A percentile compares a stretch with the other conserved stretches of the same genome.
Conservation (phyloP, 1,139 yeast species). For the Kluyveromyces sp. region DNA sequence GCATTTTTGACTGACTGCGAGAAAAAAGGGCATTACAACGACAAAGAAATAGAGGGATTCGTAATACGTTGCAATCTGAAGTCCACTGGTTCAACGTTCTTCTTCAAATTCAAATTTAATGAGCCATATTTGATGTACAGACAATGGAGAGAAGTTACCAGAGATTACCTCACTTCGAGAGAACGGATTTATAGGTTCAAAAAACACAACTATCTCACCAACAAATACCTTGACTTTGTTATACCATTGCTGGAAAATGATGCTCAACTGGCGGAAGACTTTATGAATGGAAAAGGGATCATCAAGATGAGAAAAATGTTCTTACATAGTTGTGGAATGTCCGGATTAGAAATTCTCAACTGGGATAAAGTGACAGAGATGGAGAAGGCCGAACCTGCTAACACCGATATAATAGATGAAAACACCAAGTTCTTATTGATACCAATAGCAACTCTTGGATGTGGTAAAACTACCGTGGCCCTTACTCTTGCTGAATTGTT, state of each 20-base stretch:
- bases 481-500: constrained; percentile 50
- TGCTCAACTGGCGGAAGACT: constrained; percentile 42
- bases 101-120: constrained; percentile 85
- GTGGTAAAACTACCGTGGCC: constrained; percentile 89
- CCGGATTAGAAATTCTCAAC: constrained; percentile 40
- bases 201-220: constrained; percentile 54
- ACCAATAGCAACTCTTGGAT: constrained; percentile 87
- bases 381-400: constrained; percentile 30
- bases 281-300: constrained; percentile 59
- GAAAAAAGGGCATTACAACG: constrained; percentile 63
- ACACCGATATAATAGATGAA: constrained; percentile 30
- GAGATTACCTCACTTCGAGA: constrained; percentile 44
- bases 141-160: constrained; percentile 84
- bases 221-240: constrained; percentile 63
- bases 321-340: constrained; percentile 41
- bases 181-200: constrained; percentile 40
- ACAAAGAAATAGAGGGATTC: constrained; percentile 83
- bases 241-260: constrained; percentile 45
- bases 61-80: constrained; percentile 57
- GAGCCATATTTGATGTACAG: constrained; percentile 91
- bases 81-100: constrained; percentile 41
- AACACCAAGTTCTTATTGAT: constrained; percentile 53
- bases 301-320: constrained; percentile 62
- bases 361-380: constrained; percentile 32
- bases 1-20: constrained; percentile 50